Evolutionary conservation across 2,329 filamentous ascomycete species (phyloP).

Genomic region (Didymella lethalis): DNA sequence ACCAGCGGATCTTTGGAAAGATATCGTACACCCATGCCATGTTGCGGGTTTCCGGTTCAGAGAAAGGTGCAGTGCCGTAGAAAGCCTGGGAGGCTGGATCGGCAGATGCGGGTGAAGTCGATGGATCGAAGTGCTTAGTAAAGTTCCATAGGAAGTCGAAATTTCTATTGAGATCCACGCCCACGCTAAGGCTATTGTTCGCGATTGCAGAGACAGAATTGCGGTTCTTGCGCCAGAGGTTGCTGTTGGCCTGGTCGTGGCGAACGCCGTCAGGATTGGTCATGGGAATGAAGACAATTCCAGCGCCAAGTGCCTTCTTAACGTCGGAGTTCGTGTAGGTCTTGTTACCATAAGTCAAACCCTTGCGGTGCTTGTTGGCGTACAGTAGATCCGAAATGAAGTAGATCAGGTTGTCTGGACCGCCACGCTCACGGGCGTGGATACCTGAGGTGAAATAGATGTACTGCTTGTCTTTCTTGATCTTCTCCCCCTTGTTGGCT

Average conservation of each 20-base stretch:
- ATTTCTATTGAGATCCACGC: constrained; percentile 47
- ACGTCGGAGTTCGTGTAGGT: constrained; percentile 63
- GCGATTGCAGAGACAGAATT: constrained; percentile 49
- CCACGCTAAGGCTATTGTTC: constrained; percentile 28
- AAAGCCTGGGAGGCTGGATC: constrained; percentile 58
- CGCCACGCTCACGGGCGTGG: constrained; percentile 67
- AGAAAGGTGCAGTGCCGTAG: constrained; percentile 61
- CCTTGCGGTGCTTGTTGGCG: constrained; percentile 59
- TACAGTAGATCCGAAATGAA: constrained; percentile 65
- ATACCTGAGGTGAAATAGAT: constrained; percentile 64
- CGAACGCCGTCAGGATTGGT: constrained; percentile 44
- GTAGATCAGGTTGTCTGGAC: constrained; percentile 64
- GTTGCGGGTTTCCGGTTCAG: constrained; percentile 64
- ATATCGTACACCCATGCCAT: constrained; percentile 62
- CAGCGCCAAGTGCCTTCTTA: constrained; percentile 59
- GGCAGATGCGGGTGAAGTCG: constrained; percentile 51
- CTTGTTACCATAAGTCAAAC: constrained; percentile 61
- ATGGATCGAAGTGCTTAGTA: constrained; percentile 55
- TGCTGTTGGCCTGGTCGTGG: constrained; percentile 42
- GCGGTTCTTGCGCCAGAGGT: constrained; percentile 48
- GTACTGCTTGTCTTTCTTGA: constrained; percentile 54
- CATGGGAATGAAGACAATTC: constrained; percentile 60
- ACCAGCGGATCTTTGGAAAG: constrained; percentile 62
- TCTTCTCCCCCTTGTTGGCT: constrained; percentile 55
- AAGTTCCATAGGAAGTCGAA: constrained; percentile 66